A percentile compares a stretch with the other conserved stretches of the same genome.
Conservation (phyloP, 805 yeast species). For the Ogataea salicorniae region DNA sequence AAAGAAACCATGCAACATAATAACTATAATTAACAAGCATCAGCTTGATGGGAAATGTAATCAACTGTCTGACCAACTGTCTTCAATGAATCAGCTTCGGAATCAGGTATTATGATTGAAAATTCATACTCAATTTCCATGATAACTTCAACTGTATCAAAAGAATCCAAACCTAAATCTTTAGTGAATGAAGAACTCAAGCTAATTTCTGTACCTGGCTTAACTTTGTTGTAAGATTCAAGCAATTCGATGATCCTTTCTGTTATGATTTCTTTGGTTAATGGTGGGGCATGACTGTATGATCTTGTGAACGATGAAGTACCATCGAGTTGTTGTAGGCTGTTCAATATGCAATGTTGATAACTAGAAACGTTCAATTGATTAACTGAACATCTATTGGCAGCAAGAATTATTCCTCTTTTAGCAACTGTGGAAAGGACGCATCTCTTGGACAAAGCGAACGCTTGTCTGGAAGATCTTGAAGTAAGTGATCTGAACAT, state of each 20-base stretch:
- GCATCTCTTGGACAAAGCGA: too few relatives aligned
- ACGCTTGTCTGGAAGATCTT: too few relatives aligned
- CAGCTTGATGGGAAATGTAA: conserved; percentile 68
- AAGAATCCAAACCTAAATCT: conserved; percentile 66
- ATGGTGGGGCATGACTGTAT: conserved; percentile 55
- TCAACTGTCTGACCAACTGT: conserved; percentile 92
- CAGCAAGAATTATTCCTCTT: too few relatives aligned
- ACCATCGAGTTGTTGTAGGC: too few relatives aligned
- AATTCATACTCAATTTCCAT: conserved; percentile 72
- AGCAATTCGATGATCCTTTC: conserved; percentile 60
- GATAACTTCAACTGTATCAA: conserved; percentile 66
- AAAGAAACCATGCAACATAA: background rate
- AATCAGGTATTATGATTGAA: conserved; percentile 81
- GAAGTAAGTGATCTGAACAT: too few relatives aligned
- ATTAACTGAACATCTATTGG: too few relatives aligned
- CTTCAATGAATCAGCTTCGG: conserved; percentile 88
- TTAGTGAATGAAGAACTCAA: conserved; percentile 50
- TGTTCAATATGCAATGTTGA: too few relatives aligned
- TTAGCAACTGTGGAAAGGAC: too few relatives aligned
- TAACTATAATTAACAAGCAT: conserved; percentile 25
- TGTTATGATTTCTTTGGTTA: conserved; percentile 56
- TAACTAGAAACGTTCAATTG: too few relatives aligned
- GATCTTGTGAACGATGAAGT: conserved; percentile 18
- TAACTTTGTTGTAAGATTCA: conserved; percentile 59
- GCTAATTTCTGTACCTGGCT: conserved; percentile 29